Evolutionary conservation across 2,329 filamentous ascomycete genomes (phyloP).

Genomic region (Epichloe amarillans): DNA sequence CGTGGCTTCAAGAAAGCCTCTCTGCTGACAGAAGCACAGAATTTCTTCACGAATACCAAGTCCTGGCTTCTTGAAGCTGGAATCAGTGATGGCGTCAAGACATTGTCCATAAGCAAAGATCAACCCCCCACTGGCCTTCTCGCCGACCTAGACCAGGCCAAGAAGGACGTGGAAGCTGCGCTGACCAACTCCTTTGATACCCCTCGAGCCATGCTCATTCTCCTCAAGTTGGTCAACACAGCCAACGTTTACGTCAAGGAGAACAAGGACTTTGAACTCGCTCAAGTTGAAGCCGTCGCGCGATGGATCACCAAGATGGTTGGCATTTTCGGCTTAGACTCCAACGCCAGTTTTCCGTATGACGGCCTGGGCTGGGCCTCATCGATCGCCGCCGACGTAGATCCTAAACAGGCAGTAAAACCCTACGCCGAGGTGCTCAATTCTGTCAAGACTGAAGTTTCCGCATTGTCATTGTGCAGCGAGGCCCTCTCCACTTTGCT

Average conservation of each 20-base stretch:
- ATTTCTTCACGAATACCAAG: slow-evolving; percentile 46
- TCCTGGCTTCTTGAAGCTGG: slow-evolving; percentile 36
- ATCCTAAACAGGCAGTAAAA: slow-evolving; percentile 31
- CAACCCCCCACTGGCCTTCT: slow-evolving; percentile 19
- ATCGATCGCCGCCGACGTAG: slow-evolving; percentile 24
- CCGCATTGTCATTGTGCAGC: slow-evolving; percentile 34
- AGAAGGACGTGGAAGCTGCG: slow-evolving; percentile 41
- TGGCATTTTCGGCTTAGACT: slow-evolving; percentile 71
- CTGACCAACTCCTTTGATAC: slow-evolving; percentile 84
- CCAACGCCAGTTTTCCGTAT: slow-evolving; percentile 40
- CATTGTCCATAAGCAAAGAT: slow-evolving; percentile 24
- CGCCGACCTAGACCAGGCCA: slow-evolving; percentile 36
- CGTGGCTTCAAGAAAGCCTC: not conserved
- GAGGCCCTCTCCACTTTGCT: slow-evolving; percentile 30
- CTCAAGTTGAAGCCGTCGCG: slow-evolving; percentile 43
- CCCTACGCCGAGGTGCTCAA: slow-evolving; percentile 34
- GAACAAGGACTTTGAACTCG: slow-evolving; percentile 32
- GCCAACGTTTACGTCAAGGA: slow-evolving; percentile 51
- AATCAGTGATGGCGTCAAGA: slow-evolving; percentile 21
- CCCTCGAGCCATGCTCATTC: slow-evolving; percentile 60
- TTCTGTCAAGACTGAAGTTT: slow-evolving; percentile 32
- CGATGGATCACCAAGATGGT: slow-evolving; percentile 75
- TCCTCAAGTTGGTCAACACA: slow-evolving; percentile 64
- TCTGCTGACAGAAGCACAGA: slow-evolving; percentile 21
- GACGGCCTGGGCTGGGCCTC: slow-evolving; percentile 44